Percentiles rank a stretch among this genome's conserved stretches.
phyloP scores from a whole-genome alignment of 352 stramenopile genomes.

The Globisporangium splendens region DNA sequence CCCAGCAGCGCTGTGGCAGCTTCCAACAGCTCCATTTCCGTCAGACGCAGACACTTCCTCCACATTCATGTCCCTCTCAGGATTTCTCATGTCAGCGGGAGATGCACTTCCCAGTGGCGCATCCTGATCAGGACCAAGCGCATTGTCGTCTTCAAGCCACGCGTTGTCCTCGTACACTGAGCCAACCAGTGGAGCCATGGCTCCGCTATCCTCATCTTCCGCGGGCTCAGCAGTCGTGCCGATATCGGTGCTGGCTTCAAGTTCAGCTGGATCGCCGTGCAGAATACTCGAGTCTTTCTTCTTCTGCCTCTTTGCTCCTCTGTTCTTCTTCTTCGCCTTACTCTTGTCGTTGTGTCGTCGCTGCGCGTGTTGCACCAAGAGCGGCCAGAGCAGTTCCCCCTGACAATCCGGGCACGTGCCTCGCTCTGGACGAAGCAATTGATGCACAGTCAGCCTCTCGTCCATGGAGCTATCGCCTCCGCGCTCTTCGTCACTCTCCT shows the following conservation, averaged over 20 bases:
- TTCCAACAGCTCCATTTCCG: too few species aligned
- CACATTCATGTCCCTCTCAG: neutral
- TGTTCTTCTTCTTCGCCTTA: neutral
- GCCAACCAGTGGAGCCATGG: neutral
- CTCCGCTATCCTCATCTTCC: too few species aligned
- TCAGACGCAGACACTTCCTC: neutral
- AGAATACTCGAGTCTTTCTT: neutral
- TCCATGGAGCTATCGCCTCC: neutral
- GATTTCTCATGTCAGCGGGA: neutral
- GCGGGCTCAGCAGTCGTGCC: too few species aligned
- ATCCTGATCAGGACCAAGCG: neutral
- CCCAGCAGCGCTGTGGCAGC: neutral
- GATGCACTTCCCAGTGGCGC: neutral
- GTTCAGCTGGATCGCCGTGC: too few species aligned
- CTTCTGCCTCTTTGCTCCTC: neutral
- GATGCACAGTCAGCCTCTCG: neutral
- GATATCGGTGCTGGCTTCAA: too few species aligned
- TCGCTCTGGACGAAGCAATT: constrained; percentile 15
- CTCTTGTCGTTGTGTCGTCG: neutral
- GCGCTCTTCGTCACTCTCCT: constrained; percentile 13
- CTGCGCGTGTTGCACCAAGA: constrained; percentile 22
- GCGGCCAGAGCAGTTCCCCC: constrained; percentile 33
- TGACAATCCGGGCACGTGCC: constrained; percentile 48
- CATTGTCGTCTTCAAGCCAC: constrained; percentile 32
- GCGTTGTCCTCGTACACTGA: constrained; percentile 19